A percentile compares a stretch with the other conserved stretches of the same genome.
Conservation (phyloP, 176 grass and related monocot genomes). For the Sorghum bicolor region DNA sequence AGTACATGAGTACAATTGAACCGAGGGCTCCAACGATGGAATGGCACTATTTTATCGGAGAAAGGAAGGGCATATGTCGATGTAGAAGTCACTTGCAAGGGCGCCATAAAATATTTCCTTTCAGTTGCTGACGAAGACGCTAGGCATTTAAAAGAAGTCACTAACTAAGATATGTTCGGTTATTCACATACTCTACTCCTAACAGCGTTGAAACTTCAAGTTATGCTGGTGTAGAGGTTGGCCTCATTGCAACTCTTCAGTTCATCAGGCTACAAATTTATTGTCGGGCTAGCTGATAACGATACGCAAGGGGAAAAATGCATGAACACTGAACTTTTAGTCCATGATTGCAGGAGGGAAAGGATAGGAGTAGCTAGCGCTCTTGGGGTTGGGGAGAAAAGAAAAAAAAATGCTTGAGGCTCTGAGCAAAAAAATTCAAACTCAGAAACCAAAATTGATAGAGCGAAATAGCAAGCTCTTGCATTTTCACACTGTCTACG, state of each 20-base stretch:
- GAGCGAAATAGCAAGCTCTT: background rate
- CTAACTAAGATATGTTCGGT: background rate
- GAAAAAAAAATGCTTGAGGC: background rate
- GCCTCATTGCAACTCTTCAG: background rate
- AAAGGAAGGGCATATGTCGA: background rate
- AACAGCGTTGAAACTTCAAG: background rate
- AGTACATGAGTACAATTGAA: background rate
- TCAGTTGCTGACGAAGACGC: background rate
- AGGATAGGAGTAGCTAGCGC: background rate
- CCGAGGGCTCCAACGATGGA: background rate
- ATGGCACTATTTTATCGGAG: background rate
- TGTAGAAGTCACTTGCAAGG: background rate
- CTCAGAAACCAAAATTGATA: background rate
- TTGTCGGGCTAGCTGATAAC: background rate
- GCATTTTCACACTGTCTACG: background rate
- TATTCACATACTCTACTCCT: background rate
- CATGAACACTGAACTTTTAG: too few species aligned
- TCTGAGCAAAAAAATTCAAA: background rate
- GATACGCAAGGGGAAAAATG: too few species aligned
- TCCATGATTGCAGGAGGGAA: too few species aligned
- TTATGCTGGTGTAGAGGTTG: background rate
- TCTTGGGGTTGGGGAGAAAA: too few species aligned
- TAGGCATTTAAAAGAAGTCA: background rate
- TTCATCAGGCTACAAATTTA: background rate
- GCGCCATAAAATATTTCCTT: conserved; percentile 1